Base-by-base conservation (phyloP, 2,329 filamentous ascomycete species). In the Xylaria sp. region DNA sequence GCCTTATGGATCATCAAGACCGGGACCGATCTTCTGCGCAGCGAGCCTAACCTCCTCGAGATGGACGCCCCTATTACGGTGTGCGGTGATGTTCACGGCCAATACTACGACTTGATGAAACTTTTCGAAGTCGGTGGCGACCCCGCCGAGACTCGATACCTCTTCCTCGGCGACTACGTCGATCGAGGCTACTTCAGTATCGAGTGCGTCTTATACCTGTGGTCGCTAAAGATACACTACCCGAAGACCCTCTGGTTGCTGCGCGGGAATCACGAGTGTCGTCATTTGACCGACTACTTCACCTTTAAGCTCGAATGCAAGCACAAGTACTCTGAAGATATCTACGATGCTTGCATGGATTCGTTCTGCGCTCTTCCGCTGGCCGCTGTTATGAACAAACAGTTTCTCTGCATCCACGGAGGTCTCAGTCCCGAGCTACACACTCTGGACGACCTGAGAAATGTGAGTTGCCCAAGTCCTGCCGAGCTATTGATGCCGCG, bases 251-350 rank as follows among this genome's bases (percentile, higher is more conserved):
- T 99, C 52, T 99, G 94, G 94, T 82, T 99, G 65, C 85, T 99
- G 64, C 90, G 94, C 68, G 94, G 94, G 64, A 99, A 99, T 76
- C 94, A 99, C 78, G 94, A 99, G 77, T 99, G 94, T 75, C 89
- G 94, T 69, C 94, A 99, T 79, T 83, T 99, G 82, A 99, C 94
- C 53, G 94, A 99, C 72, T 99, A 99, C 82, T 99, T 99, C 78
- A 99, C 94, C 57, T 99, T 99, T 82, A 97, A 99, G 82, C 87
- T 99, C 54, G 94, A 99, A 75, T 99, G 94, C 83, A 97, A 96
- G 79, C 94, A 99, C 84, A 99, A 99, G 76, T 99, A 99, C 77
- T 96, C 91, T 29, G 94, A 97, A 77, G 84, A 84, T 61, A 84
- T 99, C 56, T 99, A 99, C 73, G 93, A 99, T 69, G 93, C 94